phyloP scores from a whole-genome alignment of 78 protist genomes.

The Acrasis kona region DNA sequence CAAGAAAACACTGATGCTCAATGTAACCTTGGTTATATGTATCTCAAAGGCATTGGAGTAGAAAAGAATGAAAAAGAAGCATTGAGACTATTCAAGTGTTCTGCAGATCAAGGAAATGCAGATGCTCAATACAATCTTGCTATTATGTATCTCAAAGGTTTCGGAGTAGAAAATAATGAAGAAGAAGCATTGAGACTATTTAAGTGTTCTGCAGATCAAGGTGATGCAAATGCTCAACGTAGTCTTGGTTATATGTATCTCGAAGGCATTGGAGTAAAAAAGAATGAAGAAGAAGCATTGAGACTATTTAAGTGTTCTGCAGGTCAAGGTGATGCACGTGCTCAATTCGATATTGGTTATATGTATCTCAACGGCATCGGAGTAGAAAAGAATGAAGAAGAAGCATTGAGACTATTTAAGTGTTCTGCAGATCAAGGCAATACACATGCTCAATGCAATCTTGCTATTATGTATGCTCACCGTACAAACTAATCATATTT shows the following conservation, averaged over 20 bases:
- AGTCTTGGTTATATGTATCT: not conserved
- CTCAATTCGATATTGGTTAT: conserved; percentile 2
- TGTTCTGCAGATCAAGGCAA: too few relatives aligned
- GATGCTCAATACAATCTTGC: not conserved
- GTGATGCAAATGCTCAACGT: not conserved
- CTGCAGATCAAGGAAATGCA: not conserved
- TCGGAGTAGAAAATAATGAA: not conserved
- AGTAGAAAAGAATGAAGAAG: too few relatives aligned
- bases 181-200: not conserved
- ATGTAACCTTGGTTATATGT: not conserved
- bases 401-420: too few relatives aligned
- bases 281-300: not conserved
- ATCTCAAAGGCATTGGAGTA: not conserved
- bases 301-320: not conserved
- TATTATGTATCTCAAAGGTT: not conserved
- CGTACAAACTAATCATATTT: too few relatives aligned
- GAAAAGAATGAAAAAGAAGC: not conserved
- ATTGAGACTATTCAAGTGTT: not conserved
- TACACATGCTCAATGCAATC: too few relatives aligned
- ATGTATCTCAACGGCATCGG: not conserved
- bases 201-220: not conserved
- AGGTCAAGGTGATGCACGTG: not conserved
- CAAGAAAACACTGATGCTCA: not conserved
- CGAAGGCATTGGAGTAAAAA: not conserved
- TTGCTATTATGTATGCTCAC: too few relatives aligned